A percentile compares a stretch with the other conserved stretches of the same genome.
Conservation (phyloP, 2,329 filamentous ascomycete genomes). For the Aspergillus ochraceus region DNA sequence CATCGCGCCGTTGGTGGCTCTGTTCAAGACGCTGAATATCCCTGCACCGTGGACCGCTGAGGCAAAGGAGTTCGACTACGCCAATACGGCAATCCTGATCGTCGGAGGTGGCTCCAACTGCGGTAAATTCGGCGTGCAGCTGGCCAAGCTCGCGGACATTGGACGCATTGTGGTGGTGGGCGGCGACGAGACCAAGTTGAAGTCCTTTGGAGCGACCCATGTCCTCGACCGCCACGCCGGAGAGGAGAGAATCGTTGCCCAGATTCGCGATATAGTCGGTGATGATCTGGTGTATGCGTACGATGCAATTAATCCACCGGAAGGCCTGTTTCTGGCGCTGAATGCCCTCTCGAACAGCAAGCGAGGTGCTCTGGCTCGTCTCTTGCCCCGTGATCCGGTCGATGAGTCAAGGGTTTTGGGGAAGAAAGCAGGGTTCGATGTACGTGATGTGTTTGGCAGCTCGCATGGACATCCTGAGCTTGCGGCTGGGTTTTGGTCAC, state of each 20-base stretch:
- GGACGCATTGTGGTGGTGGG: not conserved
- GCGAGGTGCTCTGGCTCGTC: not conserved
- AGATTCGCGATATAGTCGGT: not conserved
- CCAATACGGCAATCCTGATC: not conserved
- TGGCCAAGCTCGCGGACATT: not conserved
- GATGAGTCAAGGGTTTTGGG: not conserved
- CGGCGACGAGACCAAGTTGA: not conserved
- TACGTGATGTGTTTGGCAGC: not conserved
- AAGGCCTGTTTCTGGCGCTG: not conserved
- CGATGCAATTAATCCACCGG: not conserved
- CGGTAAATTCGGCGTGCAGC: not conserved
- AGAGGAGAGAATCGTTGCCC: not conserved
- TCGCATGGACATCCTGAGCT: not conserved
- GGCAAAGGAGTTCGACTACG: not conserved
- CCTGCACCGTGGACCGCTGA: not conserved
- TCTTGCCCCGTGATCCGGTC: not conserved
- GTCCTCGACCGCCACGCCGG: not conserved
- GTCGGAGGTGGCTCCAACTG: not conserved
- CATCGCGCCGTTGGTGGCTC: not conserved
- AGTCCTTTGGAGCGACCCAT: not conserved
- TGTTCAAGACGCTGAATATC: not conserved
- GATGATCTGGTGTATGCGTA: not conserved
- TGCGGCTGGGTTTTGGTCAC: not conserved
- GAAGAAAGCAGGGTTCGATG: not conserved
- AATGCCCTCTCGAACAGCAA: not conserved